Base-by-base conservation (phyloP, 2,329 filamentous ascomycete species). In the Plenodomus lindquistii region DNA sequence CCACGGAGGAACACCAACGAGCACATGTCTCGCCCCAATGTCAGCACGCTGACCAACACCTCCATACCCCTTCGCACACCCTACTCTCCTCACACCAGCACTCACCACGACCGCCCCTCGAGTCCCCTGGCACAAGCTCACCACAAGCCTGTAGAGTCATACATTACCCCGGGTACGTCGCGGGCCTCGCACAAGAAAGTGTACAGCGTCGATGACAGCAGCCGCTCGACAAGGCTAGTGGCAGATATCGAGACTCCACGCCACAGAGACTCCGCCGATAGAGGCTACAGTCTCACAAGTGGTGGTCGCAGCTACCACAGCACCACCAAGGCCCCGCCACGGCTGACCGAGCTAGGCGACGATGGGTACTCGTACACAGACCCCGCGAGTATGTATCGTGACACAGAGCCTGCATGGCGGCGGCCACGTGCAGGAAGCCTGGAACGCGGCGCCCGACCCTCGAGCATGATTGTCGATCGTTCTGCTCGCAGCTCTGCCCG, bases 321-420 rank as follows among this genome's bases (percentile, higher is more conserved):
- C 46, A 54, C 24, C 55, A 59, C 31, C 57, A 66, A 66, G 50
- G 57, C 65, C 4, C 50, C 56, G 10, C 29, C 43, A 8, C 64
- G 65, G n/a, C 44, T 59, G n/a, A 56, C 57, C 35, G 75, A 77
- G 35, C 40, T 72, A 34, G 61, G 60, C 24, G 75, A 77, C 39
- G 73, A 75, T 39, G 71, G 70, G 42, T 79, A 74, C 55, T 79
- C 76, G 3, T 80, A 80, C 65, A 79, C 77, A 1, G 76, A 79
- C 54, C 66, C 77, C 3, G 76, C 76, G 9, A 71, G 71, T 58
- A 80, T 80, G 77, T 80, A 77, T 60, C 68, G 72, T 36, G 76
- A 79, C 44, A 80, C 77, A 1, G 77, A 80, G 59, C 77, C 77
- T 10, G 69, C 72, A 27, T 78, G 76, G 75, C 69, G 75, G 17